These are phyloP conservation scores for Vaccinium corymbosum DNA, from an alignment of 148 eudicot genomes.

Conservation along the genomic window DNA sequence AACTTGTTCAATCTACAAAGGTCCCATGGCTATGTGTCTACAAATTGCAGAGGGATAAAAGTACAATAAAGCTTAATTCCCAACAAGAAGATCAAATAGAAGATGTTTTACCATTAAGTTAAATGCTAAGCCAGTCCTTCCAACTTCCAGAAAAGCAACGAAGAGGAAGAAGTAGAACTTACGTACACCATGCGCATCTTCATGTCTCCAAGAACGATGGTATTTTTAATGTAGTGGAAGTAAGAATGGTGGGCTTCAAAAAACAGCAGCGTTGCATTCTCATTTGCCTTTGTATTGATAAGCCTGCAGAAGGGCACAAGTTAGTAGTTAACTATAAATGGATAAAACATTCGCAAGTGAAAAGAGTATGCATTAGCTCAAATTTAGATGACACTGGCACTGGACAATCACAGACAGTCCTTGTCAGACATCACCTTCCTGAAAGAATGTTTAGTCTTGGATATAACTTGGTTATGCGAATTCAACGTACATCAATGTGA, in stretches of 20 bases:
- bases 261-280: not conserved
- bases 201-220: not conserved
- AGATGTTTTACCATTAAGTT: not conserved
- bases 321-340: not conserved
- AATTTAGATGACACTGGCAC: not conserved
- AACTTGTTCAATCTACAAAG: not conserved
- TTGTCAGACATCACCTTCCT: not conserved
- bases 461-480: not conserved
- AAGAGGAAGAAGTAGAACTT: not conserved
- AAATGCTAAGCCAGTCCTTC: not conserved
- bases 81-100: not conserved
- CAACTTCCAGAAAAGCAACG: not conserved
- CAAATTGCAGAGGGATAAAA: not conserved
- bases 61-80: not conserved
- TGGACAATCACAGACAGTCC: conserved; percentile 3
- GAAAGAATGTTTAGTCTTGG: not conserved
- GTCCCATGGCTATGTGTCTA: not conserved
- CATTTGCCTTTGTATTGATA: not conserved
- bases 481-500: not conserved
- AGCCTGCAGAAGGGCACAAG: conserved; percentile 1
- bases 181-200: not conserved
- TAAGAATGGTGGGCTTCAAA: not conserved
- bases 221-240: not conserved
- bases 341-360: not conserved
- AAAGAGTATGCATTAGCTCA: not conserved